These are phyloP conservation scores for Astrothelium macrocarpum DNA, from an alignment of 495 filamentous ascomycete species.

Conservation along the genomic window DNA sequence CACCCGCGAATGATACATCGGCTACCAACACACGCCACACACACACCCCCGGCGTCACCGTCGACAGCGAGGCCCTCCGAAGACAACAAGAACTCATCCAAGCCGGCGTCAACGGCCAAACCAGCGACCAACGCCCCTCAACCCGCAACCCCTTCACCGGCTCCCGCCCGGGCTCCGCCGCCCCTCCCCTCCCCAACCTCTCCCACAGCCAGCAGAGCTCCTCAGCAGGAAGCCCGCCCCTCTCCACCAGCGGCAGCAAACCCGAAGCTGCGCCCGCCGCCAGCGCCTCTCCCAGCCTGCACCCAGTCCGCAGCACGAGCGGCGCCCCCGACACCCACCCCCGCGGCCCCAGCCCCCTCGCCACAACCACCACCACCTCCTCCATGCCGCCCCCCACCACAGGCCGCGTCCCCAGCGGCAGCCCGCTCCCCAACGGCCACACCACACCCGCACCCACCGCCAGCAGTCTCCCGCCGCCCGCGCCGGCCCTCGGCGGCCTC, in stretches of 20 bases:
- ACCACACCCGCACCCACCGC: slow-evolving; percentile 20
- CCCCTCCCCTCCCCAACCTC: slow-evolving; percentile 14
- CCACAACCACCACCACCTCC: slow-evolving; percentile 15
- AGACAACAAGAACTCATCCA: slow-evolving; percentile 41
- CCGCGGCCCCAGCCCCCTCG: slow-evolving; percentile 11
- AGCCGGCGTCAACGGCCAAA: slow-evolving; percentile 36
- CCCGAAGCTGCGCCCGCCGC: slow-evolving; percentile 27
- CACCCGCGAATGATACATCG: slow-evolving; percentile 28
- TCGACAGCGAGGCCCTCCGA: slow-evolving; percentile 42
- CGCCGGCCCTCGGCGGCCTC: not conserved
- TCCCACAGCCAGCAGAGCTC: slow-evolving; percentile 13
- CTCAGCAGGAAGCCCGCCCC: slow-evolving; percentile 21
- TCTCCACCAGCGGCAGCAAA: slow-evolving; percentile 18
- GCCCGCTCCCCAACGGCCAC: slow-evolving; percentile 25
- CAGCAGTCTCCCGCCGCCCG: slow-evolving; percentile 22
- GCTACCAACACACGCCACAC: slow-evolving; percentile 22
- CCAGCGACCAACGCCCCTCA: slow-evolving; percentile 14
- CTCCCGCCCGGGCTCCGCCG: slow-evolving; percentile 16
- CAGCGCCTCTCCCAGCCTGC: slow-evolving; percentile 21
- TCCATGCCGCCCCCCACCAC: not conserved
- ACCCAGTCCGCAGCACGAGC: slow-evolving; percentile 8
- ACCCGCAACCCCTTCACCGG: slow-evolving; percentile 22
- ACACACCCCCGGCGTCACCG: slow-evolving; percentile 34
- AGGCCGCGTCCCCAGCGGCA: not conserved
- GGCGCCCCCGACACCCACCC: slow-evolving; percentile 17